Conservation (phyloP, 768 basidiomycete genomes). For the Mycena pura region DNA sequence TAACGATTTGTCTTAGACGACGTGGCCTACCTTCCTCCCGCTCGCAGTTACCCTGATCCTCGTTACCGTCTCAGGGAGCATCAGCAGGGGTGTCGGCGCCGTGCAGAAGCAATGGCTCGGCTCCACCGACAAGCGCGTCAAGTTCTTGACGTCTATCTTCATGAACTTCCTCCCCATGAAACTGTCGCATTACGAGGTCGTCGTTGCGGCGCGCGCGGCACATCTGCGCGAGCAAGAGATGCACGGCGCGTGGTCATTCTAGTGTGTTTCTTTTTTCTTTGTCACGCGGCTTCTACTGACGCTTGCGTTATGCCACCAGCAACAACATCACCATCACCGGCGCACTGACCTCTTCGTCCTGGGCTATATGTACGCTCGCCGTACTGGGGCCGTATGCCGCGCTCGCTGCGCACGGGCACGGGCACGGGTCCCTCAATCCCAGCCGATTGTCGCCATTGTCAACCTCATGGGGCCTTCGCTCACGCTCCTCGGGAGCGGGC, state of each 20-base stretch:
- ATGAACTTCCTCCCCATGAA: slow-evolving; percentile 3
- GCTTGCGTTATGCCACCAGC: not conserved
- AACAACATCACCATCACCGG: slow-evolving; percentile 14
- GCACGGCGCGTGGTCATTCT: slow-evolving; percentile 10
- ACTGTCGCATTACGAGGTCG: slow-evolving; percentile 5
- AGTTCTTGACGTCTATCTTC: slow-evolving; percentile 6
- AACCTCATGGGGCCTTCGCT: slow-evolving; percentile 7
- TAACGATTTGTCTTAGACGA: too few species aligned
- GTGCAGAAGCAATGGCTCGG: slow-evolving; percentile 4
- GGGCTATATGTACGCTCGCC: slow-evolving; percentile 2
- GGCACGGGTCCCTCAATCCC: not conserved
- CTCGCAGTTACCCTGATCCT: slow-evolving; percentile 1
- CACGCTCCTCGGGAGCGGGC: not conserved
- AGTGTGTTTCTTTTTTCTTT: not conserved
- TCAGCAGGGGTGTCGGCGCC: slow-evolving; percentile 15
- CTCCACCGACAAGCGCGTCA: slow-evolving; percentile 14
- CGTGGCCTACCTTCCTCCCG: slow-evolving; percentile 6
- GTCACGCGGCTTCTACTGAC: not conserved
- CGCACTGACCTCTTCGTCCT: slow-evolving; percentile 4
- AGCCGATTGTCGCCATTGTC: slow-evolving; percentile 3
- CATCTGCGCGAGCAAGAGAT: slow-evolving; percentile 4
- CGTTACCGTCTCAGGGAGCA: not conserved
- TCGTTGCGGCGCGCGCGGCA: not conserved
- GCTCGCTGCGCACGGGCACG: slow-evolving; percentile 1
- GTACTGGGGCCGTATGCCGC: slow-evolving; percentile 19